Percentiles rank a stretch among this genome's conserved stretches.
Evolutionary conservation across 345 rosid species (phyloP).

Genomic region (Ceriops zippeliana): DNA sequence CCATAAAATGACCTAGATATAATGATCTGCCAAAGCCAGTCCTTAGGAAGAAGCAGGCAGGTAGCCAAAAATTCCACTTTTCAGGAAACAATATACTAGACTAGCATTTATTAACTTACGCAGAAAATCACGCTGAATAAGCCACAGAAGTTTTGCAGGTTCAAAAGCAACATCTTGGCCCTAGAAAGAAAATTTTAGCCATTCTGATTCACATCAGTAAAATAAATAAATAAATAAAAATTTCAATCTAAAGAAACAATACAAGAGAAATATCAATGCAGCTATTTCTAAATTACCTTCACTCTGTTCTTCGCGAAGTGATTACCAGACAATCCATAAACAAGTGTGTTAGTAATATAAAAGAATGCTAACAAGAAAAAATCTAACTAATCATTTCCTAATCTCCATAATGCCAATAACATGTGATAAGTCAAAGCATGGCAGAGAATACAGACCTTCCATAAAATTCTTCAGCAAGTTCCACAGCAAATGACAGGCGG

Average conservation of each 20-base stretch:
- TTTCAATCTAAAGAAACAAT: conserved; percentile 11
- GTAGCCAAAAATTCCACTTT: background rate
- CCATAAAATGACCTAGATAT: background rate
- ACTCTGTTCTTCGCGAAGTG: conserved; percentile 56
- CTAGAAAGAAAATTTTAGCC: conserved; percentile 34
- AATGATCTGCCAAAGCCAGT: background rate
- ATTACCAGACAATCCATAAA: conserved; percentile 33
- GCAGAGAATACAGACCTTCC: conserved; percentile 60
- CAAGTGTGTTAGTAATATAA: conserved; percentile 33
- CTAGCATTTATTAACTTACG: conserved; percentile 52
- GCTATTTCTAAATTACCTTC: conserved; percentile 60
- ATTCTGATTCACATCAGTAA: conserved; percentile 21
- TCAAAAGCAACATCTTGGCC: conserved; percentile 98
- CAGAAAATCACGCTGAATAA: conserved; percentile 98
- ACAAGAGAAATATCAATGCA: conserved; percentile 15
- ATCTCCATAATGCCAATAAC: conserved; percentile 1
- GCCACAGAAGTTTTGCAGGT: conserved; percentile 97
- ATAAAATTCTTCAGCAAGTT: conserved; percentile 98
- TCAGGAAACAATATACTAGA: conserved; percentile 9
- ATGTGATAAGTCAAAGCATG: background rate
- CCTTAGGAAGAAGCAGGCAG: background rate
- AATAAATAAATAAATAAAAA: too few relatives aligned
- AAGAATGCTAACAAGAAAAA: conserved; percentile 1
- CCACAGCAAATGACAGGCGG: conserved; percentile 97
- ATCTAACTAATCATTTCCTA: conserved; percentile 4